Base-by-base conservation (phyloP, 2,329 filamentous ascomycete species). In the Fusarium xylarioides region DNA sequence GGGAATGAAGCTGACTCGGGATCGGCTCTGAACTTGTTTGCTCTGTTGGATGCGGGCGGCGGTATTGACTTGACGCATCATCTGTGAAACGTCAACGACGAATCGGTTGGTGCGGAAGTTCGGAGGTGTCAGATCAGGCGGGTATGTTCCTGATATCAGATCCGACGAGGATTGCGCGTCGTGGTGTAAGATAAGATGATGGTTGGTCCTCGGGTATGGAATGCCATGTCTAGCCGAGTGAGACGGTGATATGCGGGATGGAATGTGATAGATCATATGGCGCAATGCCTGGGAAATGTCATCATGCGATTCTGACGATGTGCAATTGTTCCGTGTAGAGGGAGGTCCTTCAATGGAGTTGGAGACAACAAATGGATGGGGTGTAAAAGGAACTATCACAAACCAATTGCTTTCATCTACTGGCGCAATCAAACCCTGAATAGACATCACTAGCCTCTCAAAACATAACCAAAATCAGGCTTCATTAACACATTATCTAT, bases 11-110 rank as follows among this genome's bases (percentile, higher is more conserved):
- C 78, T 8, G 86, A 87, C 58, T 81, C 84, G 71, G 83, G 64
- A 76, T 87, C 76, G 76, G 85, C 66, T 70, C 61, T 88, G 28
- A 88, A 88, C 58, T 61, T 88, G 19, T 89, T 89, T 71, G 84
- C 86, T 2, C 66, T 88, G 52, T 76, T 88, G 40, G 86, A 88
- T 42, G 83, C 83, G 0, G 85, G 86, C 3, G 87, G 87, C 0
- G 86, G 87, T 12, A 88, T 89, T 60, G 86, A 88, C 74, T 78
- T 88, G 44, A 86, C 82, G 12, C 82, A 84, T 68, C 81, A 83
- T 66, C 70, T 83, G 26, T 83, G 62, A 63, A n/a, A 11, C 23
- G 26, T 23, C 35, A 23, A 14, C 2, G 53, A 11, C 30, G 46
- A 64, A 49, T 63, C 32, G 46, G n/a, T 5, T 30, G 23, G 54